A percentile compares a stretch with the other conserved stretches of the same genome.
phyloP scores from a whole-genome alignment of 2,329 filamentous ascomycete species.

The Fusarium dimerum region DNA sequence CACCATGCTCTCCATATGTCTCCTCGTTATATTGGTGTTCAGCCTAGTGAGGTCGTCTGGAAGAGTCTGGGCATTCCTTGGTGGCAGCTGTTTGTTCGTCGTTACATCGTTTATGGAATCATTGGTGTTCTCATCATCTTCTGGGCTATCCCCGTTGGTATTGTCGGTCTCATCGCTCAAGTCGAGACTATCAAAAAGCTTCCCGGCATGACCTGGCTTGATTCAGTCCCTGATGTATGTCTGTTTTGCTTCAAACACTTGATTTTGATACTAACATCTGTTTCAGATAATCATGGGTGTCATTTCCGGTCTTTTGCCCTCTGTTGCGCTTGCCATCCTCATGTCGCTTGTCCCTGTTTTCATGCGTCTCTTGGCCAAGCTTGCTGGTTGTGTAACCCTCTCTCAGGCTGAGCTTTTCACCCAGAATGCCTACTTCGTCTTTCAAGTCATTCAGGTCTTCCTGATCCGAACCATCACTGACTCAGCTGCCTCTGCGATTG shows the following conservation, averaged over 20 bases:
- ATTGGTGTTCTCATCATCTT: conserved; percentile 79
- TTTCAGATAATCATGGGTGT: conserved; percentile 65
- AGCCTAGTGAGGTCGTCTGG: conserved; percentile 85
- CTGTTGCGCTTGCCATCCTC: conserved; percentile 75
- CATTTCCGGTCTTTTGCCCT: conserved; percentile 80
- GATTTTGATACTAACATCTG: conserved; percentile 2
- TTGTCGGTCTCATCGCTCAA: conserved; percentile 85
- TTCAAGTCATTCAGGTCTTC: conserved; percentile 93
- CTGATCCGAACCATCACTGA: conserved; percentile 81
- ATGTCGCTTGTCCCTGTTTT: conserved; percentile 76
- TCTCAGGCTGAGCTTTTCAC: conserved; percentile 84
- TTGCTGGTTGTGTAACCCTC: conserved; percentile 76
- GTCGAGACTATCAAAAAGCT: conserved; percentile 69
- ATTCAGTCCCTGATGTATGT: conserved; percentile 59
- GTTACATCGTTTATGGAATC: conserved; percentile 63
- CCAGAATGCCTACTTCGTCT: conserved; percentile 89
- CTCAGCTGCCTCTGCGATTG: conserved; percentile 69
- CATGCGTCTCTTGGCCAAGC: conserved; percentile 70
- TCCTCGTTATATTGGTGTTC: conserved; percentile 79
- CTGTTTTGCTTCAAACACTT: not conserved
- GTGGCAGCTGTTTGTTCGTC: conserved; percentile 75
- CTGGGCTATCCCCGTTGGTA: conserved; percentile 75
- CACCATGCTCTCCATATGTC: conserved; percentile 82
- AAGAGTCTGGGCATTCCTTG: conserved; percentile 67
- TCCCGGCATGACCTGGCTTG: conserved; percentile 73